Evolutionary conservation across 805 yeast genomes (phyloP), one percentile per base, ranked within the genome.

Genomic region (Saccharomycopsis guyanensis): DNA sequence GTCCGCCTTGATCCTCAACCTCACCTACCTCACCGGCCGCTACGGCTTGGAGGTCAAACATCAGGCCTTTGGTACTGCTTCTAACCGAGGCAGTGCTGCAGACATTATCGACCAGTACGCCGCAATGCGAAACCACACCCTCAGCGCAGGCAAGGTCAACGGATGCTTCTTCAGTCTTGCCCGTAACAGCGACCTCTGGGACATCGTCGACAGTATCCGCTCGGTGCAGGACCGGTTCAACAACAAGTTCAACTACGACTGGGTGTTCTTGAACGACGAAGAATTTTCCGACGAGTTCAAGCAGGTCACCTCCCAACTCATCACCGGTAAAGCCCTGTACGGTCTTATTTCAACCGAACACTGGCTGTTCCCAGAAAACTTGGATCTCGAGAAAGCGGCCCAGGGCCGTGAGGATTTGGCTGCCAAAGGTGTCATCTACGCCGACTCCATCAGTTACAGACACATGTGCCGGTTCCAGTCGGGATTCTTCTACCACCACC

Each of bases 381-480:
- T 89, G 45, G 94, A 88, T 63, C 73, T 70, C 61, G 76, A 75
- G 15, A 76, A 74, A 64, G 96, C 95, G 22, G 80, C 77, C 1
- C 57, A 63, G 23, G 73, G 75, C 29, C 73, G 95, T 55, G 71
- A 72, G 52, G 65, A 70, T 43, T 73, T 80, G 36, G 64, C 61
- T 42, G 68, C 71, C 54, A 60, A 73, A 55, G 62, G 66, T 32
- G 75, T 83, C 54, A 81, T 84, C 46, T 87, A 86, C 61, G 95
- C 94, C 45, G 82, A 71, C 47, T 71, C 82, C 12, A 80, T 75
- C 52, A 72, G 88, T 15, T 87, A 86, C 66, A 78, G 95, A 59
- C 91, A 85, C 65, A 85, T 88, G 95, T 87, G 95, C 64, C 75
- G 96, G 55, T 87, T 75, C 64, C 88, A 84, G 63, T 76, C 88